Conservation (phyloP, 345 rosid genomes). For the Sisymbrium altissimum region DNA sequence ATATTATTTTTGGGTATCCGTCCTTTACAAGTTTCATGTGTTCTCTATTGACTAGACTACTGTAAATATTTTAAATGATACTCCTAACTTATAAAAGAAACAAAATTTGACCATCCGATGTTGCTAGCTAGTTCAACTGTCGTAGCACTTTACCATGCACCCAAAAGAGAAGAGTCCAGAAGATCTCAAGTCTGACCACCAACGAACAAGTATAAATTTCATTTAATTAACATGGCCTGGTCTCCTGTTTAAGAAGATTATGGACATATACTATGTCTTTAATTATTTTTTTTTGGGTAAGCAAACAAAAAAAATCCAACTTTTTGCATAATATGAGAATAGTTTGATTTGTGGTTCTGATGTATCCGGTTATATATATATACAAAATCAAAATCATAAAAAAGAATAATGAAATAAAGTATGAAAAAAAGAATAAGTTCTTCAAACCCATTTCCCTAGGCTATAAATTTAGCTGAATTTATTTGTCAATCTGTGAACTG, state of each 20-base stretch:
- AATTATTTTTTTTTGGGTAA: too few species aligned
- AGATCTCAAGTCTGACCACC: neutral
- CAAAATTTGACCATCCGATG: neutral
- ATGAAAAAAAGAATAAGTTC: constrained; percentile 27
- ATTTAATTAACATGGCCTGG: neutral
- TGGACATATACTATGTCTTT: neutral
- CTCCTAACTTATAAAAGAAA: too few species aligned
- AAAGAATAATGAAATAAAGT: neutral
- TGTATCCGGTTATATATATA: neutral
- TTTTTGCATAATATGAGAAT: neutral
- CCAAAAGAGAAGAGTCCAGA: neutral
- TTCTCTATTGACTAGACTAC: neutral
- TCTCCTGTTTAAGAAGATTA: neutral
- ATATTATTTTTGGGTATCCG: neutral
- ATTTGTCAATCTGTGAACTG: neutral
- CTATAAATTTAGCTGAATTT: constrained; percentile 6
- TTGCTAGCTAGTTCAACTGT: neutral
- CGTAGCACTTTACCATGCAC: neutral
- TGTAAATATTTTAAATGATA: neutral
- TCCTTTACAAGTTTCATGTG: neutral
- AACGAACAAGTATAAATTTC: neutral
- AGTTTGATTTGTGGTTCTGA: neutral
- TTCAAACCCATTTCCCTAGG: neutral
- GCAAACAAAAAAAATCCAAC: neutral
- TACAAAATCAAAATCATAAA: neutral